These are phyloP conservation scores for Sequoia sempervirens DNA, from an alignment of 75 land plant species.

Conservation along the genomic window DNA sequence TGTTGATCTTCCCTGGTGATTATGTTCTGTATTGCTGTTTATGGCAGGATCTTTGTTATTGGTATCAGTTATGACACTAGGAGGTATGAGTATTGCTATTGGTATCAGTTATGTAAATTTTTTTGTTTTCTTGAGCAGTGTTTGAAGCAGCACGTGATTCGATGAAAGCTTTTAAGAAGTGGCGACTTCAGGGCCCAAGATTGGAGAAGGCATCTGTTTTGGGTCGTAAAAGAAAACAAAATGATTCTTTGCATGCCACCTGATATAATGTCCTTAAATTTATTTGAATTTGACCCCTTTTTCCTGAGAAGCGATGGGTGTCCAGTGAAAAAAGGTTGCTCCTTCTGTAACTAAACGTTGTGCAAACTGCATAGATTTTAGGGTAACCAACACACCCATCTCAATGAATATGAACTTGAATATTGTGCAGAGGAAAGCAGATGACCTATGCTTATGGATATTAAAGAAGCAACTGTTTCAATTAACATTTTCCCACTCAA, in stretches of 20 bases:
- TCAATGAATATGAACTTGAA: not conserved
- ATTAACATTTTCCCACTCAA: not conserved
- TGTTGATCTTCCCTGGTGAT: not conserved
- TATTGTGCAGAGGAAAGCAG: not conserved
- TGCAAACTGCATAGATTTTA: not conserved
- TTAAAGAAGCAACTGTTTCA: not conserved
- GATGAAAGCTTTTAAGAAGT: conserved; percentile 68
- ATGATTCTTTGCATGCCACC: not conserved
- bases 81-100: too few species aligned
- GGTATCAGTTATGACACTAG: not conserved
- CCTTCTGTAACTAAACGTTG: not conserved
- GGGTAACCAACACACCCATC: not conserved
- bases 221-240: conserved; percentile 59
- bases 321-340: not conserved
- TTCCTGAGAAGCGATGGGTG: not conserved
- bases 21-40: not conserved
- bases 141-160: conserved; percentile 70
- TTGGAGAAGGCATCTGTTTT: conserved; percentile 66
- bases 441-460: not conserved
- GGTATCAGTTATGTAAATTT: too few species aligned
- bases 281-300: not conserved
- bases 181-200: conserved; percentile 65
- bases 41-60: not conserved
- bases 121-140: conserved; percentile 34
- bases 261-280: not conserved